phyloP scores from a whole-genome alignment of 306 rosid genomes.

The Vigna angularis region DNA sequence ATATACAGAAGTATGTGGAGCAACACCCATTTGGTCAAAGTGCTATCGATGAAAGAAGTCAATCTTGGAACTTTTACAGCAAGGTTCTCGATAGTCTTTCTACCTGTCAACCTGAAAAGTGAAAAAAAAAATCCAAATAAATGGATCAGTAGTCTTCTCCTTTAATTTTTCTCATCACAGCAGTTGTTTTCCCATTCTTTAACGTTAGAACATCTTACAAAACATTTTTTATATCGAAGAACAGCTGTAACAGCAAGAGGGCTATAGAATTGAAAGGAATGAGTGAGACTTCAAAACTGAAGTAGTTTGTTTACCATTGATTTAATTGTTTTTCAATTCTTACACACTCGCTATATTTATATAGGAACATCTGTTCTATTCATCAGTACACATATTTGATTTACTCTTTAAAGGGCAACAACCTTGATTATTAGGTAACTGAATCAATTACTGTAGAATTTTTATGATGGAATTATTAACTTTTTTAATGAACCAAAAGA shows the following conservation, averaged over 20 bases:
- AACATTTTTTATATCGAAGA: background rate
- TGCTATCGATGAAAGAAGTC: slow-evolving; percentile 51
- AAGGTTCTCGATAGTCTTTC: slow-evolving; percentile 50
- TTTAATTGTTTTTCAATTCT: background rate
- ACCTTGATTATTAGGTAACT: background rate
- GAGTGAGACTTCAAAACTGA: background rate
- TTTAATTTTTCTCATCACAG: too few relatives aligned
- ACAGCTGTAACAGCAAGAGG: background rate
- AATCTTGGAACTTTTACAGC: slow-evolving; percentile 71
- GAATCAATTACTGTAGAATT: background rate
- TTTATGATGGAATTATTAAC: background rate
- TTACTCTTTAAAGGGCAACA: background rate
- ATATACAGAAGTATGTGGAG: slow-evolving; percentile 56
- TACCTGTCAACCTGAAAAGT: background rate
- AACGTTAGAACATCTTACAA: background rate
- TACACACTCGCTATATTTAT: background rate
- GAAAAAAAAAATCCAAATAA: background rate
- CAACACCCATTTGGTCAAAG: slow-evolving; percentile 71
- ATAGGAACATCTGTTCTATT: background rate
- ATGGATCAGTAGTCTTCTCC: too few relatives aligned
- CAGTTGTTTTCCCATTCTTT: background rate
- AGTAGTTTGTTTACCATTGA: background rate
- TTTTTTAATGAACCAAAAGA: background rate
- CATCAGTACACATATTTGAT: background rate
- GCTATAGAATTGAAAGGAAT: background rate